phyloP scores from a whole-genome alignment of 768 basidiomycete species.

The Strobilomyces echinocephalus region DNA sequence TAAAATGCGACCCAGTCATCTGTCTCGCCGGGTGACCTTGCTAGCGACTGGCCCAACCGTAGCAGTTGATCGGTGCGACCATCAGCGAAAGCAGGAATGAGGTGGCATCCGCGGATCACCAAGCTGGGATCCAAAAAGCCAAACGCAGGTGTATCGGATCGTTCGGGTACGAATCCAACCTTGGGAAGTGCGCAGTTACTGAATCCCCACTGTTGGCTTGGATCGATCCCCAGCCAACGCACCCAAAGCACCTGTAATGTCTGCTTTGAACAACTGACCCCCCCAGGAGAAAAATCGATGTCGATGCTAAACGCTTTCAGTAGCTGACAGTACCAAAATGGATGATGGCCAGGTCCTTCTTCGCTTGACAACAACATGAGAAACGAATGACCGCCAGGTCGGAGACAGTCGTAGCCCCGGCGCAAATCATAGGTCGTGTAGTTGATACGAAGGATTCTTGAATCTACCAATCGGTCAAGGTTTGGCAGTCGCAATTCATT shows the following conservation, averaged over 20 bases:
- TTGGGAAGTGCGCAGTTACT: background rate
- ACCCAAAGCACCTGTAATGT: background rate
- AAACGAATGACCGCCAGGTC: background rate
- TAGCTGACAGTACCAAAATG: background rate
- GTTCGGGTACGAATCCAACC: background rate
- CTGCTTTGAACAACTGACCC: background rate
- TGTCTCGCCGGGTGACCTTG: background rate
- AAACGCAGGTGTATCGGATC: background rate
- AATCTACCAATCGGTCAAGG: background rate
- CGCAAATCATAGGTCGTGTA: constrained; percentile 1
- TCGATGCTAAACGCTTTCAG: background rate
- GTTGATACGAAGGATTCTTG: background rate
- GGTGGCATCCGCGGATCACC: background rate
- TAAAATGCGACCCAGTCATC: background rate
- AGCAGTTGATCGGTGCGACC: background rate
- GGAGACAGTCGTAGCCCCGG: background rate
- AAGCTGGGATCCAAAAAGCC: background rate
- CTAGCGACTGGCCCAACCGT: background rate
- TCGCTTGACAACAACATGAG: constrained; percentile 2
- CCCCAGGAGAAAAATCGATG: background rate
- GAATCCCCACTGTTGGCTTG: background rate
- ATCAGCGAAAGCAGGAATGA: background rate
- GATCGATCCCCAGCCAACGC: background rate
- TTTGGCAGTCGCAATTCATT: background rate
- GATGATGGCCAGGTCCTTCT: background rate